phyloP scores from a whole-genome alignment of 306 rosid genomes.

The Vigna nakashimae region DNA sequence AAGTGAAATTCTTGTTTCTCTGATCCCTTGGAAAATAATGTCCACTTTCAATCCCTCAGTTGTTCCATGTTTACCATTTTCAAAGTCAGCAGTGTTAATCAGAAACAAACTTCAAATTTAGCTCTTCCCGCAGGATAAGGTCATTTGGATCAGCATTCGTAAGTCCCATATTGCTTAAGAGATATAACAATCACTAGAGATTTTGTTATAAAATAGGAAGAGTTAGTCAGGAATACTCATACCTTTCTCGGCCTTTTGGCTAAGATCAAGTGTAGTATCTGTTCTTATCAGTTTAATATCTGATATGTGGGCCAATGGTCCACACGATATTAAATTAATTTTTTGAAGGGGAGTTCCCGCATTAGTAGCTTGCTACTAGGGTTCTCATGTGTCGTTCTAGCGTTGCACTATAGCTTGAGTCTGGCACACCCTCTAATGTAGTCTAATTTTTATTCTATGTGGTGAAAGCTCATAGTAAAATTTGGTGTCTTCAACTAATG shows the following conservation, averaged over 20 bases:
- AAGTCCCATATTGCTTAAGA: background rate
- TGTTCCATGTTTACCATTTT: background rate
- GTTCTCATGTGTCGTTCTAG: background rate
- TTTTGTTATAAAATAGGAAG: background rate
- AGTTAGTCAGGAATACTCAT: fast-evolving
- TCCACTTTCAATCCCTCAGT: background rate
- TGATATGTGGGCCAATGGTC: background rate
- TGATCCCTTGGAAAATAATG: background rate
- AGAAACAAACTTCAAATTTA: background rate
- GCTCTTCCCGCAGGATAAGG: background rate
- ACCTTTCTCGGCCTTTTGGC: background rate
- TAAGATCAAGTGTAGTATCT: background rate
- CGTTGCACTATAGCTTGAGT: background rate
- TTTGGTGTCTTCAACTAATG: too few relatives aligned
- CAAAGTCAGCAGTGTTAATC: background rate
- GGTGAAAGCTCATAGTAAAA: too few relatives aligned
- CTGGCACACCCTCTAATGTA: background rate
- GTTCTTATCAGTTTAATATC: too few relatives aligned
- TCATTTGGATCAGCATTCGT: too few relatives aligned
- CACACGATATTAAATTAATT: constrained; percentile 30
- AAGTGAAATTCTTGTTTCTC: background rate
- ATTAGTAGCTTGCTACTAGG: constrained; percentile 11
- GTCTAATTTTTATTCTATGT: too few relatives aligned
- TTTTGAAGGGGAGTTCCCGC: background rate
- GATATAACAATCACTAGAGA: background rate